phyloP scores from a whole-genome alignment of 2,329 filamentous ascomycete genomes.

The Cercospora sesami region DNA sequence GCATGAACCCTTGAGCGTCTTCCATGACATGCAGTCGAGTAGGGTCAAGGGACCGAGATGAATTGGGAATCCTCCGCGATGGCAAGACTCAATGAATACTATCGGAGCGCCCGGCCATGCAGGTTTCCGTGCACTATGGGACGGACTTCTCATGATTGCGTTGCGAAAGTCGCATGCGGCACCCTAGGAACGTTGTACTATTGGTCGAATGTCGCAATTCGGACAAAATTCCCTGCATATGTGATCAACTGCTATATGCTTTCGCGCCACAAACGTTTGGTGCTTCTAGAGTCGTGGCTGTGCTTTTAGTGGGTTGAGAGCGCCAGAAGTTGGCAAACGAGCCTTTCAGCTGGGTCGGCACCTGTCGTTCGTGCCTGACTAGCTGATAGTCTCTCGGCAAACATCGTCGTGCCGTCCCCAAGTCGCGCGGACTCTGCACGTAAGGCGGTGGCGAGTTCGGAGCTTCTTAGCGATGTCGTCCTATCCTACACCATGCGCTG shows the following conservation, averaged over 20 bases:
- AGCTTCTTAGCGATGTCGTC: neutral
- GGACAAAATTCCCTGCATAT: constrained; percentile 3
- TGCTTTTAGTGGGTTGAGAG: neutral
- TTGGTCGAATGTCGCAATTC: constrained; percentile 23
- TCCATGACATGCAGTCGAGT: neutral
- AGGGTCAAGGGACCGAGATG: neutral
- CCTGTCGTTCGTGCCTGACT: neutral
- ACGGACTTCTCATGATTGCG: constrained; percentile 1
- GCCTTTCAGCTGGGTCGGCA: neutral
- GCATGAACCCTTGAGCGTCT: neutral
- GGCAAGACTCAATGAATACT: constrained; percentile 1
- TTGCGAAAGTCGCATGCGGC: neutral
- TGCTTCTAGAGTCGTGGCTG: neutral
- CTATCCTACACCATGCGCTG: neutral
- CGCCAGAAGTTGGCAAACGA: neutral
- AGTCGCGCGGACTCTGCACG: neutral
- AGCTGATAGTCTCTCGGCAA: neutral
- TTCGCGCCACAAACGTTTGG: neutral
- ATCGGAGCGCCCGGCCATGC: constrained; percentile 15
- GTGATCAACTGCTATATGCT: neutral
- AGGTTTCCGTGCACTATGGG: constrained; percentile 2
- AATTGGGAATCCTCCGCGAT: neutral
- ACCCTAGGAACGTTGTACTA: neutral
- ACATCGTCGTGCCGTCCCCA: neutral
- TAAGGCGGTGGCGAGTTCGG: neutral